Evolutionary conservation across 208 protist genomes (phyloP), one percentile per base, ranked within the genome.

Genomic region (Naegleria gruberi): DNA sequence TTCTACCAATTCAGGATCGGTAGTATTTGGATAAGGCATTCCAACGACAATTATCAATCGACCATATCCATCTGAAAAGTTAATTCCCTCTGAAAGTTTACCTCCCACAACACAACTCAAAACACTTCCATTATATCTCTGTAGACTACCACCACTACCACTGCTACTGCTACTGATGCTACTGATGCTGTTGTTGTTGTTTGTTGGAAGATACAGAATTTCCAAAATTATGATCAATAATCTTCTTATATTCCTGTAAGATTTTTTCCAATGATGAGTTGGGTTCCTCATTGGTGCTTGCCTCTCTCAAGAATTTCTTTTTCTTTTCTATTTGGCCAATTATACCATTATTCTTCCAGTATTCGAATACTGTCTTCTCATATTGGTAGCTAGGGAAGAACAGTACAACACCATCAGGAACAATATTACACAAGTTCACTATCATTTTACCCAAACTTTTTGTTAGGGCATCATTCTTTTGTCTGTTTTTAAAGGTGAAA

Each of bases 1-100:
- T 90, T 98, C 94, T 30, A 93, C 91, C 34, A 99, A 91, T 90
- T 98, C 95, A 12, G 94, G 92, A 89, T 99, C 97, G 42, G 91
- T 90, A 12, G 92, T 92, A 92, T 98, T 98, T 0, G 98, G 96
- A 91, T 96, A 99, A 7, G 98, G 98, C 89, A 99, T 57, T 26
- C 98, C 98, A 15, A 99, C 93, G 82, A 99, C 96, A 0, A 99
- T 46, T 0, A 99, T 96, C 26, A 91, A 94, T 15, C 98, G 93
- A 4, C 96, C 98, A 30, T 98, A 94, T 87, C 97, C 95, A 91
- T 99, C 98, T 15, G 92, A 93, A 89, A 99, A 99, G 94, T 99
- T 99, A 92, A 99, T 99, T 57, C 98, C 98, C 92, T 99, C 98
- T 34, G 95, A 97, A 46, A 99, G 92, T 83, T 98, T 98, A 17